phyloP scores from a whole-genome alignment of 148 eudicot genomes.

The Oxyria digyna region DNA sequence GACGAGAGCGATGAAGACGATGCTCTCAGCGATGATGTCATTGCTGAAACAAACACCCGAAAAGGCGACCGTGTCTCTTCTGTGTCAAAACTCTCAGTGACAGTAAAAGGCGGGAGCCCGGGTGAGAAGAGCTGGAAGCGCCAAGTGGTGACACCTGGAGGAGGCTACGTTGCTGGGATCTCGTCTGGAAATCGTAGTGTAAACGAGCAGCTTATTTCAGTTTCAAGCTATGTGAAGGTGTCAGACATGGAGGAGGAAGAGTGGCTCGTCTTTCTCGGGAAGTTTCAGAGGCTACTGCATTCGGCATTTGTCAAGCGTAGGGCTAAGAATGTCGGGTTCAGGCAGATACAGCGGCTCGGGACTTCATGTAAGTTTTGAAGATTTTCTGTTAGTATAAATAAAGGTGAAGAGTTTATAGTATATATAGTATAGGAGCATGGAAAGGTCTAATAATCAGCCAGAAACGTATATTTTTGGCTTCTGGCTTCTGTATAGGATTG shows the following conservation, averaged over 20 bases:
- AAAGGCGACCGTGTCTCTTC: neutral
- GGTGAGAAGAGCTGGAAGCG: conserved; percentile 7
- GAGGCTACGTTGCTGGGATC: neutral
- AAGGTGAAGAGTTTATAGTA: neutral
- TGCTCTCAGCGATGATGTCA: neutral
- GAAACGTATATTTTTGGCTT: conserved; percentile 3
- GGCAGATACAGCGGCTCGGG: conserved; percentile 30
- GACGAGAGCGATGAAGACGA: conserved; percentile 14
- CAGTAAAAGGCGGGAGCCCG: neutral
- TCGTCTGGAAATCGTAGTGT: conserved; percentile 12
- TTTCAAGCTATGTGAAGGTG: conserved; percentile 27
- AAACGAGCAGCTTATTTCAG: conserved; percentile 17
- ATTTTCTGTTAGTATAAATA: neutral
- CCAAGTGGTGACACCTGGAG: neutral
- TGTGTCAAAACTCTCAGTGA: conserved; percentile 9
- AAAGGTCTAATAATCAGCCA: neutral
- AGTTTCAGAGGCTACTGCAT: conserved; percentile 25
- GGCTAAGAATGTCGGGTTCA: conserved; percentile 9
- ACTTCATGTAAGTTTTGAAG: conserved; percentile 32
- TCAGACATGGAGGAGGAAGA: conserved; percentile 34
- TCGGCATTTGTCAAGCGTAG: conserved; percentile 21
- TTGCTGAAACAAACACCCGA: neutral
- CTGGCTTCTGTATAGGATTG: neutral
- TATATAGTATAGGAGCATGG: neutral
- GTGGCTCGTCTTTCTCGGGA: conserved; percentile 26